Evolutionary conservation across 306 rosid species (phyloP).

Genomic region (Acacia acuminata): DNA sequence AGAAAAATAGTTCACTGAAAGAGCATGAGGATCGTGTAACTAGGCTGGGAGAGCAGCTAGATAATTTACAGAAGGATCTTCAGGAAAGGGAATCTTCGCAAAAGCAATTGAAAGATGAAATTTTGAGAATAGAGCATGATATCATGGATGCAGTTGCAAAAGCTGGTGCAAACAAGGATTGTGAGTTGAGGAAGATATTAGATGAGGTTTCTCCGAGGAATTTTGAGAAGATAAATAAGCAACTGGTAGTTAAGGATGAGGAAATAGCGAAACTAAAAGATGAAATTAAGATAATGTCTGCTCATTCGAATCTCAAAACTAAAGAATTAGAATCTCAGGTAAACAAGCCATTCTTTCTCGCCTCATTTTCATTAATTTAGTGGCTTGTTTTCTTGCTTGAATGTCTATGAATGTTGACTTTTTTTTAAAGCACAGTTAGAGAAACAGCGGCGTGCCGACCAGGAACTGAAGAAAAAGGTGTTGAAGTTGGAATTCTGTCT

Average conservation of each 20-base stretch:
- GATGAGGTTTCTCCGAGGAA: slow-evolving; percentile 89
- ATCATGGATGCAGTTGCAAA: slow-evolving; percentile 77
- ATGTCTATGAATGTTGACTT: slow-evolving; percentile 24
- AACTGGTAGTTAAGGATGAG: slow-evolving; percentile 71
- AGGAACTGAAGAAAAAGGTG: slow-evolving; percentile 90
- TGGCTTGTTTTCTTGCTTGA: not conserved
- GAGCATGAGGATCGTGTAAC: slow-evolving; percentile 76
- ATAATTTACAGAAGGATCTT: slow-evolving; percentile 79
- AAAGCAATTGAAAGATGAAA: slow-evolving; percentile 84
- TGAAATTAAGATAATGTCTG: slow-evolving; percentile 78
- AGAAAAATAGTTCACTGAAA: slow-evolving; percentile 67
- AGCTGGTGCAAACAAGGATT: slow-evolving; percentile 65
- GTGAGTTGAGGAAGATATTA: slow-evolving; percentile 72
- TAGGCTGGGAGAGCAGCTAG: slow-evolving; percentile 82
- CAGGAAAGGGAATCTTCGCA: slow-evolving; percentile 87
- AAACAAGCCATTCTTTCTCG: not conserved
- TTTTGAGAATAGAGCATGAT: slow-evolving; percentile 78
- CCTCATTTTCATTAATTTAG: slow-evolving; percentile 9
- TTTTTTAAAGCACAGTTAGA: slow-evolving; percentile 65
- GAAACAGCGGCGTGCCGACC: slow-evolving; percentile 91
- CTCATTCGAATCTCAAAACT: slow-evolving; percentile 90
- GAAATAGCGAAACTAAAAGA: slow-evolving; percentile 75
- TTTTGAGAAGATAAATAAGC: slow-evolving; percentile 72
- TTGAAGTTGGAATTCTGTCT: slow-evolving; percentile 91
- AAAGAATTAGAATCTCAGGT: slow-evolving; percentile 97